phyloP scores from a whole-genome alignment of 164 flowering plant genomes.

The Liriodendron chinense region DNA sequence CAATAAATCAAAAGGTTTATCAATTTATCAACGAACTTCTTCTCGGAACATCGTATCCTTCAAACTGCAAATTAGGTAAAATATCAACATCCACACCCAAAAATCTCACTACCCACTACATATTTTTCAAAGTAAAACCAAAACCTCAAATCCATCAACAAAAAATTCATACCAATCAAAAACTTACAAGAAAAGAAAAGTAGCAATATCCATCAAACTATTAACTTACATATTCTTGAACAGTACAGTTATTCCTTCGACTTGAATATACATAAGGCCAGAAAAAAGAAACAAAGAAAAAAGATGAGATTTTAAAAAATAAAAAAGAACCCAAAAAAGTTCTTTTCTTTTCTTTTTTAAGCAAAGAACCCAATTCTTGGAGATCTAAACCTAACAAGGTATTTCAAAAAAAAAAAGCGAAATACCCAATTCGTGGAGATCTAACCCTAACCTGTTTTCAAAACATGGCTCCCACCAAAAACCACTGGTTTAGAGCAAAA shows the following conservation, averaged over 20 bases:
- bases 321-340: too few species aligned
- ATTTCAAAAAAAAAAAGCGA: background rate
- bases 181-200: too few species aligned
- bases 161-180: too few species aligned
- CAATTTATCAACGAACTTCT: background rate
- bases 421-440: background rate
- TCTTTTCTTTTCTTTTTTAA: background rate
- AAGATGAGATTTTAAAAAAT: too few species aligned
- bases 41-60: background rate
- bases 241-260: background rate
- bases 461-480: background rate
- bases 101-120: too few species aligned
- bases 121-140: too few species aligned
- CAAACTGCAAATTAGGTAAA: too few species aligned
- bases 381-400: background rate
- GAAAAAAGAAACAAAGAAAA: too few species aligned
- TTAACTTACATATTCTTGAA: background rate
- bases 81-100: too few species aligned
- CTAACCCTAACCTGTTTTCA: background rate
- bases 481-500: slow-evolving; percentile 5
- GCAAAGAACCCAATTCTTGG: background rate
- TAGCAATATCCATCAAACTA: background rate
- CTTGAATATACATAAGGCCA: background rate
- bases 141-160: too few species aligned
- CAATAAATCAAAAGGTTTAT: background rate